Evolutionary conservation across 768 basidiomycete genomes (phyloP), one percentile per base, ranked within the genome.

Genomic region (Paxillus ammoniavirescens): DNA sequence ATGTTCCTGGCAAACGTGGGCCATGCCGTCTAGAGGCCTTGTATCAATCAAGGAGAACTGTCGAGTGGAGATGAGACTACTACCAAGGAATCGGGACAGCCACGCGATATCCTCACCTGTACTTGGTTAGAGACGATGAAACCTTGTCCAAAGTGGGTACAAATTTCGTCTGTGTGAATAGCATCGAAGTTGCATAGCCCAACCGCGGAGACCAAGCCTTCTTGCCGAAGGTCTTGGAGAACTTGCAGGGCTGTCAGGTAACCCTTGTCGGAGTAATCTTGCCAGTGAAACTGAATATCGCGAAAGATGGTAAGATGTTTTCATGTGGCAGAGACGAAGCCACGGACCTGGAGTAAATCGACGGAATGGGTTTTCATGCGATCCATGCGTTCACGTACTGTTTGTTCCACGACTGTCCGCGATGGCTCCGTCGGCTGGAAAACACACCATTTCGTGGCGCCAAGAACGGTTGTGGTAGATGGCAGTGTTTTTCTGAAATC

Each of bases 401-500:
- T 86, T 8, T 77, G 77, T 59, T 83, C 76, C 46, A 91, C 87
- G 49, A 77, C 68, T 30, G 75, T 67, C 7, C 80, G 81, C 3
- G 86, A 78, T 2, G 81, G 74, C 13, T 69, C 69, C 14, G 75
- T 72, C 28, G 72, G 71, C 53, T 79, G 76, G 73, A 92, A 92
- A 13, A 90, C 81, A 66, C 90, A 92, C 89, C 89, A 93, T 65
- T 93, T 93, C 2, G 92, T 93, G 1, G 86, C 89, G 41, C 89
- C 87, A 23, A 92, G 56, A 9, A 88, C 77, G 3, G 69, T 61
- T 36, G 73, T 63, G 28, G 76, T 63, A 30, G 70, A 57, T 28
- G 74, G 66, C 15, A 82, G 67, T 12, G 77, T 73, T 56, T 72
- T 63, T 61, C 78, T 78, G 70, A 88, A 89, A 66, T 87, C 82